A percentile compares a stretch with the other conserved stretches of the same genome.
Conservation (phyloP, 495 filamentous ascomycete genomes). For the Aspergillus incahuasiensis region DNA sequence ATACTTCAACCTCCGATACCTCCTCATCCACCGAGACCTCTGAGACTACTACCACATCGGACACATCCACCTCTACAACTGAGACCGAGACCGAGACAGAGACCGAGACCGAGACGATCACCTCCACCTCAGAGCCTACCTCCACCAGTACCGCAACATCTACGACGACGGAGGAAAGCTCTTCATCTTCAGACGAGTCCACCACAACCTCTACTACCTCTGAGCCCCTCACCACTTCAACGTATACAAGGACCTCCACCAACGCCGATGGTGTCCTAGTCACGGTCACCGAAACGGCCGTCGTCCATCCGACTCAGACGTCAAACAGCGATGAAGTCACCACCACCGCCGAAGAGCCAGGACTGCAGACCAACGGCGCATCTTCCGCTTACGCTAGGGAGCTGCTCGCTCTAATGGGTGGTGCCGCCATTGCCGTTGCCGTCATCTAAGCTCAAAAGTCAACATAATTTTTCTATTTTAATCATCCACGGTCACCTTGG, state of each 20-base stretch:
- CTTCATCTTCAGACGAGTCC: constrained; percentile 25
- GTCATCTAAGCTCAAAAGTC: constrained; percentile 24
- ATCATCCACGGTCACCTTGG: background rate
- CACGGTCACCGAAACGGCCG: constrained; percentile 46
- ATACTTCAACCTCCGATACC: background rate
- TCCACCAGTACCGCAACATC: constrained; percentile 17
- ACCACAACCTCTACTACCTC: constrained; percentile 34
- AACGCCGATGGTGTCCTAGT: constrained; percentile 49
- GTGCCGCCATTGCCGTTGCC: constrained; percentile 37
- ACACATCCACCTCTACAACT: constrained; percentile 1
- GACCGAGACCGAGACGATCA: constrained; percentile 19
- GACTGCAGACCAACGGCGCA: constrained; percentile 41
- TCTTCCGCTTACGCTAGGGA: constrained; percentile 32
- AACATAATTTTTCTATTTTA: background rate
- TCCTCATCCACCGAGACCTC: constrained; percentile 15
- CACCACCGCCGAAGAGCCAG: constrained; percentile 25
- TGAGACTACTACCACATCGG: constrained; percentile 10
- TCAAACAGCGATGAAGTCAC: constrained; percentile 21
- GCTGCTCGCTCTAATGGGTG: constrained; percentile 41
- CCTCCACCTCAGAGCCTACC: constrained; percentile 4
- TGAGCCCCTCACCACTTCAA: constrained; percentile 27
- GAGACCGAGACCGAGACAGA: constrained; percentile 23
- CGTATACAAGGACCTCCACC: constrained; percentile 27
- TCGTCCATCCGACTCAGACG: constrained; percentile 34
- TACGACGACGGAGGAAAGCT: constrained; percentile 23